Conservation (phyloP, 148 eudicot genomes). For the Tetragonia tetragonoides region DNA sequence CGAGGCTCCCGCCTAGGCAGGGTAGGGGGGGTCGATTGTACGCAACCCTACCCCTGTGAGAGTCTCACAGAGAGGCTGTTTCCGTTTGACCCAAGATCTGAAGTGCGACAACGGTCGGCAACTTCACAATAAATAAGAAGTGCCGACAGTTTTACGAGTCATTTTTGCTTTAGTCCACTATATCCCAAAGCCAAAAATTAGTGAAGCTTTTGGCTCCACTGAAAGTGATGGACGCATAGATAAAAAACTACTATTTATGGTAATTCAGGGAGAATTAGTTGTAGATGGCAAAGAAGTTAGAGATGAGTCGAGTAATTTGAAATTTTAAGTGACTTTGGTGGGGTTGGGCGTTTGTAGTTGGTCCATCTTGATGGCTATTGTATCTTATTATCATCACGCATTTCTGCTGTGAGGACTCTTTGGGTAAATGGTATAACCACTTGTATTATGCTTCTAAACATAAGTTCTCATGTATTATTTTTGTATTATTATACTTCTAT, state of each 20-base stretch:
- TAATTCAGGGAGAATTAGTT: neutral
- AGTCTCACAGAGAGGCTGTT: no score
- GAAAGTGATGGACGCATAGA: neutral
- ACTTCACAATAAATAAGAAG: no score
- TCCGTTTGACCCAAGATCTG: no score
- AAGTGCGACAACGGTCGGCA: no score
- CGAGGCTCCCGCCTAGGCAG: no score
- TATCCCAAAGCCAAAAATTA: no score
- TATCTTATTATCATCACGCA: neutral
- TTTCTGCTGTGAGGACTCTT: neutral
- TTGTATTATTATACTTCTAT: neutral
- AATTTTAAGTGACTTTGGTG: neutral
- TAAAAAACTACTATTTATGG: neutral
- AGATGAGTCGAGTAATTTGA: neutral
- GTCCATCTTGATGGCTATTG: neutral
- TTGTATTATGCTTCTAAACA: neutral
- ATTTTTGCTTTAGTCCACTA: no score
- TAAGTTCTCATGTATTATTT: neutral
- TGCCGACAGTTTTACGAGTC: no score
- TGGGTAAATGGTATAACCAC: no score
- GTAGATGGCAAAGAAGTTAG: neutral
- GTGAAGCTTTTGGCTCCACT: no score
- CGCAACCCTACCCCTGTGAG: no score
- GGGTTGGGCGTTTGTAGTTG: neutral
- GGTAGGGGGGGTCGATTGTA: no score